Conservation (phyloP, 352 stramenopile species). For the Globisporangium splendens region DNA sequence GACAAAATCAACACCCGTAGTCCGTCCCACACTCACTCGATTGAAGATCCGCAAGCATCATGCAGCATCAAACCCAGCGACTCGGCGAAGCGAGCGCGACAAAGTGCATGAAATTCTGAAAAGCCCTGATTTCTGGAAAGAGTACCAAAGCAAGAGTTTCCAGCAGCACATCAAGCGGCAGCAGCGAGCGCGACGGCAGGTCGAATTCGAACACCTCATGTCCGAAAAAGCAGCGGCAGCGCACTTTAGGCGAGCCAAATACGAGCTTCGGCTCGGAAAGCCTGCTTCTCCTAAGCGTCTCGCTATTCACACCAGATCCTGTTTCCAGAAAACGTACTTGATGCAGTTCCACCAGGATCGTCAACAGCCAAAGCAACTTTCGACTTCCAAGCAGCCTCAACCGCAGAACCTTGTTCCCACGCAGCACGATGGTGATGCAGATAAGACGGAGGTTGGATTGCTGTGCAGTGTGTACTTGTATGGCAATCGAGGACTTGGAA, state of each 20-base stretch:
- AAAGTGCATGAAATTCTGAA: constrained; percentile 13
- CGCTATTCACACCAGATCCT: neutral
- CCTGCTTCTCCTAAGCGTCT: too few relatives aligned
- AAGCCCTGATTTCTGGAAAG: constrained; percentile 28
- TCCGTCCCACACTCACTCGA: too few relatives aligned
- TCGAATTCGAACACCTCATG: constrained; percentile 18
- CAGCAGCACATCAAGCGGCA: constrained; percentile 55
- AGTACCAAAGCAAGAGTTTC: constrained; percentile 54
- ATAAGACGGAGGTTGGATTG: constrained; percentile 5
- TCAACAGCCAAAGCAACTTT: neutral
- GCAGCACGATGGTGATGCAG: too few relatives aligned
- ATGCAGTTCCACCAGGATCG: constrained; percentile 20
- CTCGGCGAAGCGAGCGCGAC: neutral
- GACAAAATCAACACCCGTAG: too few relatives aligned
- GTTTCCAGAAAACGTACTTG: constrained; percentile 21
- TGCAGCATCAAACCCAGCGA: neutral
- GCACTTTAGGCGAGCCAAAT: constrained; percentile 20
- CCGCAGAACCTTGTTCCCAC: neutral
- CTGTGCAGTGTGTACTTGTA: constrained; percentile 61
- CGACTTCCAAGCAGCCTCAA: neutral
- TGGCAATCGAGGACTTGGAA: constrained; percentile 26
- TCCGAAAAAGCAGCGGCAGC: constrained; percentile 21
- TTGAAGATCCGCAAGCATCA: too few relatives aligned
- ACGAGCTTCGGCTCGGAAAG: neutral
- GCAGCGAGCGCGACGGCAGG: constrained; percentile 27